Conservation (phyloP, 106 monocot species). For the Dioscorea alata region DNA sequence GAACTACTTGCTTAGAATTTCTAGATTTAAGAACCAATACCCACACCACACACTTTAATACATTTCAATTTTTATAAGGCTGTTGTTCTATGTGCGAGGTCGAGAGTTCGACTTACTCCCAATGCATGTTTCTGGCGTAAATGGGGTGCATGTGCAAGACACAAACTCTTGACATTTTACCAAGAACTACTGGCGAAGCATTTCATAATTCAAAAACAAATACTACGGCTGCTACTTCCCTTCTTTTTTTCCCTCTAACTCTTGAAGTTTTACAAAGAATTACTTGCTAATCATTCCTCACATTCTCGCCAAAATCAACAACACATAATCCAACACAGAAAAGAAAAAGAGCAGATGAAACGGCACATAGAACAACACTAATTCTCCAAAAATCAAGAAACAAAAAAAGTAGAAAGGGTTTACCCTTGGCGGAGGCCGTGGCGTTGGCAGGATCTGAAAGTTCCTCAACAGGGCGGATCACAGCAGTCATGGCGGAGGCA, state of each 20-base stretch:
- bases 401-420: slow-evolving; percentile 1
- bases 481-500: slow-evolving; percentile 19
- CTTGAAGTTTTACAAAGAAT: background rate
- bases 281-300: background rate
- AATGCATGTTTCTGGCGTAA: too few species aligned
- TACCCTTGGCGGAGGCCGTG: slow-evolving; percentile 26
- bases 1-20: too few species aligned
- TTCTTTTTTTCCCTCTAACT: background rate
- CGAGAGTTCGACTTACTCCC: too few species aligned
- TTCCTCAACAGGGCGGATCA: slow-evolving; percentile 45
- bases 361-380: background rate
- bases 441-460: slow-evolving; percentile 25
- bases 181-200: too few species aligned
- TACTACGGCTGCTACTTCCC: too few species aligned
- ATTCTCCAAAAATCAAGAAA: slow-evolving; percentile 18
- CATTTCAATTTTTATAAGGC: too few species aligned
- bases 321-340: background rate
- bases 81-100: too few species aligned
- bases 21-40: too few species aligned
- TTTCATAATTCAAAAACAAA: too few species aligned
- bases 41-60: too few species aligned
- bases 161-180: too few species aligned
- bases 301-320: background rate
- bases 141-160: too few species aligned
- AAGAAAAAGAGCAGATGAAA: background rate